These are phyloP conservation scores for Pseudocercospora pini-densiflorae DNA, from an alignment of 2,329 filamentous ascomycete genomes.

Conservation along the genomic window DNA sequence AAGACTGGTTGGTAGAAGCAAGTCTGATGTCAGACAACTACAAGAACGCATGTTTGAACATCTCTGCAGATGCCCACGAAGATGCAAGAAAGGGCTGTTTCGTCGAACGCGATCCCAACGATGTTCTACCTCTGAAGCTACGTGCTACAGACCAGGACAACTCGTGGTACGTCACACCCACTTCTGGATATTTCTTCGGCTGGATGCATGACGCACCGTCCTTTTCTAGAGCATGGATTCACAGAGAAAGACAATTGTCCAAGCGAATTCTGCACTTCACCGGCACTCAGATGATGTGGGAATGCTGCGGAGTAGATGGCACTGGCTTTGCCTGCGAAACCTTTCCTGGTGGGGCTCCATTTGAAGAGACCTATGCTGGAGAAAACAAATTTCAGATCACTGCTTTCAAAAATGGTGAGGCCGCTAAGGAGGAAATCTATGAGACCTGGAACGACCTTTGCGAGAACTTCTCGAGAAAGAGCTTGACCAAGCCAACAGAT, in stretches of 20 bases:
- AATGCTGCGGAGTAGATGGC: not conserved
- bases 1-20: conserved; percentile 8
- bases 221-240: conserved; percentile 8
- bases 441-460: conserved; percentile 7
- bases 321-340: conserved; percentile 7
- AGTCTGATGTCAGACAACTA: conserved; percentile 7
- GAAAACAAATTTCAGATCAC: conserved; percentile 8
- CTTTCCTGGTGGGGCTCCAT: conserved; percentile 6
- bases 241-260: conserved; percentile 1
- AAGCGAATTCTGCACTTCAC: conserved; percentile 7
- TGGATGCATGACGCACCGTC: conserved; percentile 4
- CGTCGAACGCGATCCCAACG: not conserved
- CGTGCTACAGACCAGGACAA: not conserved
- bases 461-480: not conserved
- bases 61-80: not conserved
- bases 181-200: not conserved
- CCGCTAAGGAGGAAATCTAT: not conserved
- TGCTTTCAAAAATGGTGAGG: not conserved
- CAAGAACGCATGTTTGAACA: conserved; percentile 6
- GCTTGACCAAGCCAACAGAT: conserved; percentile 1
- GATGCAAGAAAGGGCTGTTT: conserved; percentile 7
- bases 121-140: not conserved
- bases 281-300: conserved; percentile 2
- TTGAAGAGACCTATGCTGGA: not conserved
- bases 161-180: not conserved